Percentiles rank a stretch among this genome's conserved stretches.
Evolutionary conservation across 371 early-diverging fungal genomes (phyloP).

Genomic region (Chytridium lagenaria): DNA sequence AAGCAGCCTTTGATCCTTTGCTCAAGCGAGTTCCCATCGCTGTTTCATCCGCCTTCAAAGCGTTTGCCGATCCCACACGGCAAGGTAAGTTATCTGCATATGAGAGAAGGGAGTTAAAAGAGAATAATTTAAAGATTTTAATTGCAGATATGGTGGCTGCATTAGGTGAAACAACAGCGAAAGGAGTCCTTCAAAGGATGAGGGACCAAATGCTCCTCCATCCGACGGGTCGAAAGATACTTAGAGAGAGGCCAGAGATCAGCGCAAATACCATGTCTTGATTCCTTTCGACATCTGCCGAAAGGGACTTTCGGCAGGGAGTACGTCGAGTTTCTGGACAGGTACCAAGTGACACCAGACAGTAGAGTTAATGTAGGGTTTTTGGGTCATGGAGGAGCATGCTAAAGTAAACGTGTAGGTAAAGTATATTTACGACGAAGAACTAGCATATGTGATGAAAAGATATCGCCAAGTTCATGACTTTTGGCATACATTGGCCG

Average conservation of each 20-base stretch:
- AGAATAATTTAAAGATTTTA: not conserved
- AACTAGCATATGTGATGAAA: conserved; percentile 91
- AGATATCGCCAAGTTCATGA: conserved; percentile 95
- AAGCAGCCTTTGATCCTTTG: not conserved
- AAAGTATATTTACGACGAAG: conserved; percentile 84
- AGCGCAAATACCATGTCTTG: conserved; percentile 68
- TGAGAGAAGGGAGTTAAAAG: too few species aligned
- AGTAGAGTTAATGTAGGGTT: conserved; percentile 74
- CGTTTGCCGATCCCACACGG: not conserved
- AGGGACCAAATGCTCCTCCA: conserved; percentile 81
- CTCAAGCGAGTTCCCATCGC: not conserved
- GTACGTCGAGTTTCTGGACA: conserved; percentile 81
- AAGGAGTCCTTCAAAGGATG: conserved; percentile 66
- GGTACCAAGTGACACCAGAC: conserved; percentile 82
- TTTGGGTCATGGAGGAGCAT: not conserved
- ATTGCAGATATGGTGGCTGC: conserved; percentile 86
- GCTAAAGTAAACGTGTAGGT: conserved; percentile 53
- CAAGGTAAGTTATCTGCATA: too few species aligned
- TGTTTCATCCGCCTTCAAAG: not conserved
- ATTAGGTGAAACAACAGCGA: conserved; percentile 89
- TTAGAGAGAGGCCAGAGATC: conserved; percentile 81
- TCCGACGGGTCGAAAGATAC: conserved; percentile 78
- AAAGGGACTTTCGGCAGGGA: conserved; percentile 84
- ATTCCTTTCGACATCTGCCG: conserved; percentile 65
- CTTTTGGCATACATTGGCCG: conserved; percentile 90